Base-by-base conservation (phyloP, 441 rosid genomes). In the Populus hybrid region DNA sequence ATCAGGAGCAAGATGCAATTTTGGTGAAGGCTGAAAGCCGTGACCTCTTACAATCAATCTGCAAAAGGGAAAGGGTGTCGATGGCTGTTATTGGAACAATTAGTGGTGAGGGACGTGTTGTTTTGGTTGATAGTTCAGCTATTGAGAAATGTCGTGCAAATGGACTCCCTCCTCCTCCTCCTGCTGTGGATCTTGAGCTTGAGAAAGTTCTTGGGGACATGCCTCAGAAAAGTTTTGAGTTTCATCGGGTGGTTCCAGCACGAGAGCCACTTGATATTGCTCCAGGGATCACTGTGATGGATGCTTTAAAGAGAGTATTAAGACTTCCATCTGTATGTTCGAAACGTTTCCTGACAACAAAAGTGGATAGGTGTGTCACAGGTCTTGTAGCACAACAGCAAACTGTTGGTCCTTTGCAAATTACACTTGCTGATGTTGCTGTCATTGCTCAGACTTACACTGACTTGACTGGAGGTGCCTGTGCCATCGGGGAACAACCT, bases 371-470 rank as follows among this genome's bases (percentile, higher is more conserved):
- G 74, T 96, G 98, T 82, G 98, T 94, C 68, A 94, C 98, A 35
- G 99, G 97, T 74, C 98, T 96, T 76, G 98, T 96, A 64, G 99
- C 99, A 6, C 99, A 96, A 85, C 99, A 96, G 80, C 98, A 96
- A 86, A 94, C 98, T 9, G 98, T 94, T 81, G 99, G 99, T 73
- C 94, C 97, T 53, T 82, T 96, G 86, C 98, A 93, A 84, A 90
- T 93, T 80, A 83, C 98, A 4, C 94, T 96, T 79, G 93, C 99
- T 74, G 98, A 96, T 85, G 98, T 93, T 81, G 98, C 96, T 33
- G 98, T 94, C 70, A 93, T 96, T 53, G 97, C 98, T 77, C 99
- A 94, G 83, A 90, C 94, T 26, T 93, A 91, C 78, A 84, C 90
- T 2, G 89, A 86, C 81, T 75, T 90, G 79, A 93, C 93, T 23